These are phyloP conservation scores for Leccinum fallax DNA, from an alignment of 1,284 basidiomycete species.

Conservation along the genomic window DNA sequence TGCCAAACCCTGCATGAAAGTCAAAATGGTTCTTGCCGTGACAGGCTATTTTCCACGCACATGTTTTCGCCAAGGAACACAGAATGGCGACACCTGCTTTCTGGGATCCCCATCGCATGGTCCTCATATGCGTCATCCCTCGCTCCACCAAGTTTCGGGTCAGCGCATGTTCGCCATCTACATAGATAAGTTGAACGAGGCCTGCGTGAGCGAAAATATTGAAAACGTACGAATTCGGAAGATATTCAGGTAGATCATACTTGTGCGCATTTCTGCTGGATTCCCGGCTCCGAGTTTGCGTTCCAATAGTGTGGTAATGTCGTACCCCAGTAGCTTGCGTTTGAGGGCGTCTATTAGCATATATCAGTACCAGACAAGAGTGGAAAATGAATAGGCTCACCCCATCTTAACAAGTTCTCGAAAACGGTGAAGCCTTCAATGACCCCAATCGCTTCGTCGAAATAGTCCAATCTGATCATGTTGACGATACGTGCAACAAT, in stretches of 20 bases:
- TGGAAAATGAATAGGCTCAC: background rate
- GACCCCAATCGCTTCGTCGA: conserved; percentile 15
- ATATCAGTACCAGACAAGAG: background rate
- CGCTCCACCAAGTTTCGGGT: conserved; percentile 15
- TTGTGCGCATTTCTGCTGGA: conserved; percentile 13
- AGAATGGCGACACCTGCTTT: conserved; percentile 12
- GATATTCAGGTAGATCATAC: conserved; percentile 15
- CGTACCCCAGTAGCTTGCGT: conserved; percentile 11
- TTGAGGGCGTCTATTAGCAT: conserved; percentile 2
- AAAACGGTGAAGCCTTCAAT: conserved; percentile 14
- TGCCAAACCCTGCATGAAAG: conserved; percentile 11
- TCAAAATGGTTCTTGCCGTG: background rate
- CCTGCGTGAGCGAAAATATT: background rate
- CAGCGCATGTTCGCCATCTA: conserved; percentile 15
- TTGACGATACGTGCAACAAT: conserved; percentile 15
- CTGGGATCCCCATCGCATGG: conserved; percentile 11
- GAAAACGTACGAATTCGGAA: conserved; percentile 12
- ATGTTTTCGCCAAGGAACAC: conserved; percentile 17
- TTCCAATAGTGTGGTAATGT: conserved; percentile 12
- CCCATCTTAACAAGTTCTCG: conserved; percentile 12
- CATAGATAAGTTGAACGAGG: background rate
- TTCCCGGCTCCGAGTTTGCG: conserved; percentile 12
- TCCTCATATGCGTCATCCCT: conserved; percentile 13
- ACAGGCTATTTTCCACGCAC: conserved; percentile 1
- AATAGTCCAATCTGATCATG: conserved; percentile 19